Base-by-base conservation (phyloP, 345 rosid genomes). In the Citrus trifoliata region DNA sequence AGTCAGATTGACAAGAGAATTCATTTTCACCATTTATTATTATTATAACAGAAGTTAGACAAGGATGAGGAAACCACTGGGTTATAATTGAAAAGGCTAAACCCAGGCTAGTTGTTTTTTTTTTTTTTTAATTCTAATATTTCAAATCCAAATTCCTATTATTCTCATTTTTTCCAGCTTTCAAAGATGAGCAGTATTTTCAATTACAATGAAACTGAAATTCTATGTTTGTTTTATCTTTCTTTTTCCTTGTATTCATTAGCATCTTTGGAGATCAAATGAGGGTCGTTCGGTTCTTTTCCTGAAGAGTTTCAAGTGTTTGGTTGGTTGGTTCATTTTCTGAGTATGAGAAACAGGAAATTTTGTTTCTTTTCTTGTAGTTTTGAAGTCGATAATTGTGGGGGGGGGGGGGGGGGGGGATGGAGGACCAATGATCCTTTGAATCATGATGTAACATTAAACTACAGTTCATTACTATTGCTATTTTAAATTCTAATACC, bases 1-100 rank as follows among this genome's bases (percentile, higher is more conserved):
- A 70, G 76, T 80, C 81, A 18, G 64, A 75, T 53, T 82, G 74
- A 80, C 55, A 66, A 80, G 65, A 80, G 77, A 77, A 76, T 85
- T 87, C 81, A 74, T 77, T 88, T 86, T 84, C 83, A 80, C 77
- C 86, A 88, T 85, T 87, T 78, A 75, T 83, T 53, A 53, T 53
- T 82, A 74, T 84, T 87, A 90, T 84, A 79, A 70, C 79, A 80
- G 80, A 82, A 86, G 75, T 61, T 86, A 81, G 87, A 76, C 48
- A 72, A 62, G 69, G 84, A 66, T 78, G 83, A 83, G 79, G 59
- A 67, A 83, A 75, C 83, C 72, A 40, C 79, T 85, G 84, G 88
- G 83, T 70, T 77, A 65, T 77, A 78, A 73, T 78, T 46, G 81
- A 78, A 75, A 82, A 66, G 72, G 70, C 9, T 56, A 66, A 65